Evolutionary conservation across 2,329 filamentous ascomycete species (phyloP).

Genomic region (Arthrinium puccinioides): DNA sequence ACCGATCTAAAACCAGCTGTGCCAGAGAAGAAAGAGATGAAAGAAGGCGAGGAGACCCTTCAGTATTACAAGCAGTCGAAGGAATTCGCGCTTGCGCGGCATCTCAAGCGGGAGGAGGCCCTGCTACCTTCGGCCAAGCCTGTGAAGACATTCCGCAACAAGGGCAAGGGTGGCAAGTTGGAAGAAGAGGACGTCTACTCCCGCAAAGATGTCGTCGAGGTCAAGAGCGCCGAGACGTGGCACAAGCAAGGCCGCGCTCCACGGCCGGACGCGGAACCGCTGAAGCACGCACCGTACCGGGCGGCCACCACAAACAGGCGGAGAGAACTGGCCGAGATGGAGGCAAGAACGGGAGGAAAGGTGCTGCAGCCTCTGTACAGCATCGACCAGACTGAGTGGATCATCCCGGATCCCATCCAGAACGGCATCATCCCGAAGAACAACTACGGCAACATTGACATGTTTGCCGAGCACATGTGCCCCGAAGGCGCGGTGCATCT

Average conservation of each 20-base stretch:
- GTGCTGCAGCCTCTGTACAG: constrained; percentile 82
- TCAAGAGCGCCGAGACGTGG: constrained; percentile 93
- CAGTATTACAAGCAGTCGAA: constrained; percentile 83
- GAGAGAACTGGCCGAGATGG: constrained; percentile 80
- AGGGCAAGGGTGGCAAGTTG: constrained; percentile 64
- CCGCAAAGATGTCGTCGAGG: constrained; percentile 71
- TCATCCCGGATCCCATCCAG: constrained; percentile 79
- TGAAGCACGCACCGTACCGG: constrained; percentile 85
- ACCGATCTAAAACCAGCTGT: constrained; percentile 69
- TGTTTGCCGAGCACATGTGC: constrained; percentile 91
- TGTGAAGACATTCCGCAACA: constrained; percentile 67
- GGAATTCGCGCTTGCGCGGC: constrained; percentile 78
- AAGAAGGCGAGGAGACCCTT: constrained; percentile 72
- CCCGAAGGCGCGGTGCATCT: constrained; percentile 75
- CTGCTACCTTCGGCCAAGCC: constrained; percentile 60
- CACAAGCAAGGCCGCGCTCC: constrained; percentile 89
- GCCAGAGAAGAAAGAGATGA: constrained; percentile 64
- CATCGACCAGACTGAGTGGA: constrained; percentile 84
- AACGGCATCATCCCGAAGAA: constrained; percentile 91
- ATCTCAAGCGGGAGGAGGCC: constrained; percentile 88
- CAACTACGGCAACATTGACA: constrained; percentile 90
- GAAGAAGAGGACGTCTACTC: constrained; percentile 76
- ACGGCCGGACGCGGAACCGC: constrained; percentile 58
- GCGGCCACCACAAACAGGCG: constrained; percentile 84
- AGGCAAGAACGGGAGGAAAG: constrained; percentile 73